Evolutionary conservation across 148 eudicot genomes (phyloP), one percentile per base, ranked within the genome.

Genomic region (Hydrangea macrophylla): DNA sequence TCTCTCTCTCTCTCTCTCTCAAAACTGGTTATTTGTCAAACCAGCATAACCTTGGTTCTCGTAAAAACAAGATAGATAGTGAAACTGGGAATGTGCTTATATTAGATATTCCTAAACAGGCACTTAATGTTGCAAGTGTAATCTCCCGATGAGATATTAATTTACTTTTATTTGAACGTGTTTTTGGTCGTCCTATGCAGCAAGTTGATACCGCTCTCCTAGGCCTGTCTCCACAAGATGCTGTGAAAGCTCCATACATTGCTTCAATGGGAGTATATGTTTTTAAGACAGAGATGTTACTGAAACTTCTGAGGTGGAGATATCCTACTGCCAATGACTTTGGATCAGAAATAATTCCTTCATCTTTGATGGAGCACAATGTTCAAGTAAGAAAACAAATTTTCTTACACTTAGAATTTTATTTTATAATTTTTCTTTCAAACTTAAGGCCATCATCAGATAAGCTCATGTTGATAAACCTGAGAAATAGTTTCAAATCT

Each of bases 191-290:
- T 28, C 8, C 55, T 26, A 31, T 78, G 83, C 88, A 95, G 99
- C 84, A 83, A 89, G 83, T 85, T 31, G 99, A 95, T 75, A 95
- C 96, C 10, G 79, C 90, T 71, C 78, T 89, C 40, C 75, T 95
- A 1, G 99, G 99, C 59, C 68, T 91, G 57, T 85, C 93, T 61
- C 78, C 55, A 5, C 72, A 85, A 73, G 93, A 89, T 27, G 97
- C 99, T 11, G 53, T 39, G 37, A 73, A 45, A 37, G 79, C 78
- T 64, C 99, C 97, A 24, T 89, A 86, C 77, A 89, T 91, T 70
- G 99, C 96, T 71, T 94, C 99, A n/a, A 94, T 94, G 99, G 99
- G 96, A 65, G 91, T 94, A 27, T 91, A 94, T 58, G 88, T 90
- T 35, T 94, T 94, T 62, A 87, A 62, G 74, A 91, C 78, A 42